Conservation (phyloP, 495 filamentous ascomycete genomes). For the Xylaria telfairii region DNA sequence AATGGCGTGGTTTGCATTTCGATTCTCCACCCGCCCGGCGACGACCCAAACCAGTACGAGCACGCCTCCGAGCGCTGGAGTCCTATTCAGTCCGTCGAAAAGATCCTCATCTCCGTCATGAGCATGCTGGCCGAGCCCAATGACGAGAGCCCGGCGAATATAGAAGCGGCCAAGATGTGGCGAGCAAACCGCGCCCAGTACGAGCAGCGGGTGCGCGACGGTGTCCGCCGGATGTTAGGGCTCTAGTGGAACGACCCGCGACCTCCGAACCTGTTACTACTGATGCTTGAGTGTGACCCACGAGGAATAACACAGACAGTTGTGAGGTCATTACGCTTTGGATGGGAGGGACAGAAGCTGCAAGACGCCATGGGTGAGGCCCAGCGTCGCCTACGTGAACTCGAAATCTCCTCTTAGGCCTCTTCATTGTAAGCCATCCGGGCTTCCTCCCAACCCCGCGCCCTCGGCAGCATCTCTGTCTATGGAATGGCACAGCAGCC, state of each 20-base stretch:
- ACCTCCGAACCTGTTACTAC: constrained; percentile 15
- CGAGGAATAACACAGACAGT: constrained; percentile 14
- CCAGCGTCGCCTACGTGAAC: background rate
- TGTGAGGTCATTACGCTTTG: background rate
- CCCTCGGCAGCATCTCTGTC: background rate
- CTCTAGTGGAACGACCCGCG: constrained; percentile 45
- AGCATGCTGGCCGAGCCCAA: constrained; percentile 99
- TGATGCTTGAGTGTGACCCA: background rate
- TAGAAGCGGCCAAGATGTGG: constrained; percentile 99
- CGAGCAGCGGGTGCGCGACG: constrained; percentile 83
- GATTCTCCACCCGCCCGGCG: constrained; percentile 97
- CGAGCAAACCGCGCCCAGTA: constrained; percentile 83
- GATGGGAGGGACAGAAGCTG: background rate
- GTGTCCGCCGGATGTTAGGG: constrained; percentile 64
- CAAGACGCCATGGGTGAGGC: too few relatives aligned
- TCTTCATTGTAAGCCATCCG: background rate
- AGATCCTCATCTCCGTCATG: constrained; percentile 97
- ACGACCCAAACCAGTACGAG: constrained; percentile 99
- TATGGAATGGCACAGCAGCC: background rate
- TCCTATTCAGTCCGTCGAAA: constrained; percentile 96
- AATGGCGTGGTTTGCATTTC: constrained; percentile 94
- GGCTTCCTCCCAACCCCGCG: background rate
- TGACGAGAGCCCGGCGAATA: constrained; percentile 96
- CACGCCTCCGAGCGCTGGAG: constrained; percentile 94
- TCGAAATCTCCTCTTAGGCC: background rate